A percentile compares a stretch with the other conserved stretches of the same genome.
phyloP scores from a whole-genome alignment of 345 rosid genomes.

The Acer negundo region DNA sequence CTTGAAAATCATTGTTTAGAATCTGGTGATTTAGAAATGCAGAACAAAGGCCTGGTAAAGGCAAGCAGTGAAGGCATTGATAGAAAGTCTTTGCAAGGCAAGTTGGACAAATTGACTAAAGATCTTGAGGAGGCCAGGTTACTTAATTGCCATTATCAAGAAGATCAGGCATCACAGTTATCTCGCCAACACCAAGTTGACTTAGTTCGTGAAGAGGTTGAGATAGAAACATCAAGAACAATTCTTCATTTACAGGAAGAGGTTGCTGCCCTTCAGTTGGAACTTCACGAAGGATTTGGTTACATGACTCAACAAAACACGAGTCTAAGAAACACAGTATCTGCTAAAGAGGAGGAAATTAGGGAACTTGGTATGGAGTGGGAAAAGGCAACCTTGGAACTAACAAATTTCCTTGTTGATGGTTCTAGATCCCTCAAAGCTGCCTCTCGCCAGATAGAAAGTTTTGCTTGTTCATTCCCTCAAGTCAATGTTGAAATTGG shows the following conservation, averaged over 20 bases:
- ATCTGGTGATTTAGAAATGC: conserved; percentile 25
- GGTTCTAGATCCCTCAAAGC: conserved; percentile 85
- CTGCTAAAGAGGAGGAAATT: conserved; percentile 64
- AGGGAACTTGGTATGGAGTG: conserved; percentile 55
- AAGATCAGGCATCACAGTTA: conserved; percentile 52
- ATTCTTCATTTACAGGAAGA: conserved; percentile 87
- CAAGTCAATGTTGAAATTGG: conserved; percentile 55
- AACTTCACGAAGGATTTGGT: conserved; percentile 55
- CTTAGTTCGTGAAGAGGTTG: conserved; percentile 75
- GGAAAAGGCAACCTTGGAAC: conserved; percentile 85
- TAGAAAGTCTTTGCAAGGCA: conserved; percentile 44
- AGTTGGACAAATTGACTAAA: conserved; percentile 48
- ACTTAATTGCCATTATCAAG: conserved; percentile 56
- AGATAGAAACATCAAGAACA: conserved; percentile 73
- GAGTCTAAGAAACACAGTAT: conserved; percentile 46
- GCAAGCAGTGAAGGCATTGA: conserved; percentile 33
- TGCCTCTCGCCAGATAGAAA: conserved; percentile 70
- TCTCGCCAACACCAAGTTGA: conserved; percentile 64
- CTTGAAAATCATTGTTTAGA: conserved; percentile 29
- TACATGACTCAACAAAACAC: conserved; percentile 53
- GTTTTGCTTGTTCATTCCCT: conserved; percentile 70
- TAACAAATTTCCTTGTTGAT: conserved; percentile 75
- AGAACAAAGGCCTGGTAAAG: conserved; percentile 23
- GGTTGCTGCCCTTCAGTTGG: conserved; percentile 58
- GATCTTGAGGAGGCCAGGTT: conserved; percentile 64